Conservation (phyloP, 176 grass and related monocot species). For the Thinopyrum elongatum region DNA sequence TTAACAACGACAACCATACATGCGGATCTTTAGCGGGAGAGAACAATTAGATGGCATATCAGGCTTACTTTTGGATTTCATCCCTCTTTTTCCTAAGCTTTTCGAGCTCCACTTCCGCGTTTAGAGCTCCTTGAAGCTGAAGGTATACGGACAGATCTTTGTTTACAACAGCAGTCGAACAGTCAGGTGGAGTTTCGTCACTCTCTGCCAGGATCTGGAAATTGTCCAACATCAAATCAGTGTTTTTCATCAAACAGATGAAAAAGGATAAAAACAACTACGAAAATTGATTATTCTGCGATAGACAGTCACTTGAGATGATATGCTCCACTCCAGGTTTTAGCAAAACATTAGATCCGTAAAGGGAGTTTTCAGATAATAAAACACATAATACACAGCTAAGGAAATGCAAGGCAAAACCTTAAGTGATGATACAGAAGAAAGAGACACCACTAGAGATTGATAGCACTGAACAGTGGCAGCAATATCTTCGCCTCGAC, state of each 20-base stretch:
- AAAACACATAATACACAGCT: not conserved
- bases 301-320: not conserved
- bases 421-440: constrained; percentile 65
- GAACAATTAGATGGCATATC: not conserved
- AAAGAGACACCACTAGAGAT: constrained; percentile 55
- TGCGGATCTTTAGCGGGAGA: not conserved
- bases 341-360: not conserved
- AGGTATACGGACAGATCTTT: constrained; percentile 85
- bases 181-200: constrained; percentile 53
- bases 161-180: constrained; percentile 75
- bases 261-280: not conserved
- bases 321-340: not conserved
- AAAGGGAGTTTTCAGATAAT: not conserved
- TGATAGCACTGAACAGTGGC: constrained; percentile 50
- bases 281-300: not conserved
- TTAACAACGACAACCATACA: not conserved
- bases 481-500: constrained; percentile 32
- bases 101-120: constrained; percentile 69
- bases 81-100: constrained; percentile 78
- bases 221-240: constrained; percentile 17
- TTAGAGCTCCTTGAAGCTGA: constrained; percentile 79
- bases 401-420: constrained; percentile 24
- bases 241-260: not conserved
- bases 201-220: constrained; percentile 53
- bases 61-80: constrained; percentile 65